Evolutionary conservation across 2,329 filamentous ascomycete genomes (phyloP), one percentile per base, ranked within the genome.

Genomic region (Fusarium tjaetaba): DNA sequence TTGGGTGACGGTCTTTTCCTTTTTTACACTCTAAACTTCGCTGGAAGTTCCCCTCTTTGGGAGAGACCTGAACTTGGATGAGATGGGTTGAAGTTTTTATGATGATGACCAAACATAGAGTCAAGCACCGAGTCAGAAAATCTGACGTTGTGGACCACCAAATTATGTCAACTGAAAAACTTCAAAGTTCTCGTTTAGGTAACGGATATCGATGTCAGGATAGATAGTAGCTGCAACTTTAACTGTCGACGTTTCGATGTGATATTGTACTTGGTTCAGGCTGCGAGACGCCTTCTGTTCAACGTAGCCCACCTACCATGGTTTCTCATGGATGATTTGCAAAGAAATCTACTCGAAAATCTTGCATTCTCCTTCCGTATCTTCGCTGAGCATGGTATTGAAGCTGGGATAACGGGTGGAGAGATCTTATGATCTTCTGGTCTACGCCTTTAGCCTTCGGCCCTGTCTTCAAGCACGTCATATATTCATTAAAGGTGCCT

Each of bases 51-150:
- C 79, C 77, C 74, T 22, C 22, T 38, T 75, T 69, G 75, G 73
- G 62, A 72, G 66, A 70, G 73, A 72, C 68, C 68, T 52, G 60
- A 71, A 39, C 43, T 57, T 48, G 30, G 52, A 66, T 41, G 60
- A 71, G 70, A 75, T 61, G 70, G 68, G 68, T 69, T 86, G 84
- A 90, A 93, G 89, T 88, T 89, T 85, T 74, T 78, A 88, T 97
- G 95, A 98, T 97, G 95, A 97, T 90, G 90, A 92, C 87, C 87
- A 92, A 95, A 95, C 97, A 65, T 80, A 82, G 95, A 98, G 95
- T 98, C 95, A 98, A 98, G 95, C 95, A 94, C 95, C 93, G 94
- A 97, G 90, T 89, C 77, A 53, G 77, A 75, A 72, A 64, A 70
- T 73, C 72, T 77, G 79, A 70, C 80, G 68, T 74, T 82, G 80